phyloP scores from a whole-genome alignment of 768 basidiomycete species.

The Rubroboletus pulcherrimus region DNA sequence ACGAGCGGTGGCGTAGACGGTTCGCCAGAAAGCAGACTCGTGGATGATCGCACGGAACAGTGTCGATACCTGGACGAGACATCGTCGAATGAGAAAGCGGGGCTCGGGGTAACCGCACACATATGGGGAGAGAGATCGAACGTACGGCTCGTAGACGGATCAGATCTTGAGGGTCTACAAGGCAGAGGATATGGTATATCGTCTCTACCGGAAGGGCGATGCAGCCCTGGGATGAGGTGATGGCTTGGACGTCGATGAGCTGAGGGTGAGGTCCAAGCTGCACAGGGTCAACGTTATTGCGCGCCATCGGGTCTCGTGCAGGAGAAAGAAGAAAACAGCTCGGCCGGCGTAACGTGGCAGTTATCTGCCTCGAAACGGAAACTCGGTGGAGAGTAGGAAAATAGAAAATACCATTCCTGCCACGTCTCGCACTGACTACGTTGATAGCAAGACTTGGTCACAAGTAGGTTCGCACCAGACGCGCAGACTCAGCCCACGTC shows the following conservation, averaged over 20 bases:
- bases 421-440: too few relatives aligned
- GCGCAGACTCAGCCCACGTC: neutral
- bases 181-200: slow-evolving; percentile 8
- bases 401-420: too few relatives aligned
- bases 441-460: too few relatives aligned
- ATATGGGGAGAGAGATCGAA: neutral
- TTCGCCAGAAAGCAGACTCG: slow-evolving; percentile 15
- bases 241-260: neutral
- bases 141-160: slow-evolving; percentile 16
- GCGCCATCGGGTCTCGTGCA: slow-evolving; percentile 4
- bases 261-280: neutral
- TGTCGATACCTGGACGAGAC: slow-evolving; percentile 14
- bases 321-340: neutral
- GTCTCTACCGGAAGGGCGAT: slow-evolving; percentile 17
- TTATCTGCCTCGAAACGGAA: neutral
- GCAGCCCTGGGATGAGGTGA: neutral
- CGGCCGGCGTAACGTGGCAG: too few relatives aligned
- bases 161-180: slow-evolving; percentile 8
- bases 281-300: neutral
- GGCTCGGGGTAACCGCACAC: too few relatives aligned
- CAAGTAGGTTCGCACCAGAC: neutral
- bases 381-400: neutral
- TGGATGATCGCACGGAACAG: slow-evolving; percentile 6
- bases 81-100: neutral
- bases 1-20: slow-evolving; percentile 3